Evolutionary conservation across 2,329 filamentous ascomycete genomes (phyloP).

Genomic region (Pestalotiopsis sp.): DNA sequence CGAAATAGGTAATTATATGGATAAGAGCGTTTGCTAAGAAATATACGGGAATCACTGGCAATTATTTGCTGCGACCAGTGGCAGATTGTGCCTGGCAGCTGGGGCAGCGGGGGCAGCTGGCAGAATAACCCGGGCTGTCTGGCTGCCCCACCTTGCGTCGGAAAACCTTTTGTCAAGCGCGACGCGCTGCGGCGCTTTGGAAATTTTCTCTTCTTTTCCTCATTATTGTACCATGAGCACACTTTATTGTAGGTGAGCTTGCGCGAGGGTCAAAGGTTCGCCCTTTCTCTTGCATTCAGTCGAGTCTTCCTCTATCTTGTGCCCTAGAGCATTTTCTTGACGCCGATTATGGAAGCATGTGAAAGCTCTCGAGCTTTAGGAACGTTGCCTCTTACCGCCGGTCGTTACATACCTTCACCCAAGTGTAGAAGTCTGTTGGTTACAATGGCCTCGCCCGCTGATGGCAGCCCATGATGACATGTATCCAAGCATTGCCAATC

Average conservation of each 20-base stretch:
- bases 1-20: too few species aligned
- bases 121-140: background rate
- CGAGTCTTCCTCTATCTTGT: constrained; percentile 76
- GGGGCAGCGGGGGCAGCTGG: background rate
- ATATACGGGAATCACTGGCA: too few species aligned
- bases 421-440: background rate
- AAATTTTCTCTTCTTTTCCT: constrained; percentile 36
- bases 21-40: too few species aligned
- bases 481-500: background rate
- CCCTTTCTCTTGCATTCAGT: constrained; percentile 48
- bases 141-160: background rate
- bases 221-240: constrained; percentile 68
- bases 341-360: constrained; percentile 75
- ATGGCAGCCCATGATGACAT: background rate
- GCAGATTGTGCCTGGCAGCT: background rate
- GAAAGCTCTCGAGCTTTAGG: constrained; percentile 60
- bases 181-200: background rate
- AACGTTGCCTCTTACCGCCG: constrained; percentile 73
- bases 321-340: constrained; percentile 59
- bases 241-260: constrained; percentile 75
- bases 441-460: too few species aligned
- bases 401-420: constrained; percentile 60
- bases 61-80: background rate
- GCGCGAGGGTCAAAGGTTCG: constrained; percentile 38
- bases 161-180: constrained; percentile 6